Evolutionary conservation across 345 rosid genomes (phyloP).

Genomic region (Pugionium dolabratum): DNA sequence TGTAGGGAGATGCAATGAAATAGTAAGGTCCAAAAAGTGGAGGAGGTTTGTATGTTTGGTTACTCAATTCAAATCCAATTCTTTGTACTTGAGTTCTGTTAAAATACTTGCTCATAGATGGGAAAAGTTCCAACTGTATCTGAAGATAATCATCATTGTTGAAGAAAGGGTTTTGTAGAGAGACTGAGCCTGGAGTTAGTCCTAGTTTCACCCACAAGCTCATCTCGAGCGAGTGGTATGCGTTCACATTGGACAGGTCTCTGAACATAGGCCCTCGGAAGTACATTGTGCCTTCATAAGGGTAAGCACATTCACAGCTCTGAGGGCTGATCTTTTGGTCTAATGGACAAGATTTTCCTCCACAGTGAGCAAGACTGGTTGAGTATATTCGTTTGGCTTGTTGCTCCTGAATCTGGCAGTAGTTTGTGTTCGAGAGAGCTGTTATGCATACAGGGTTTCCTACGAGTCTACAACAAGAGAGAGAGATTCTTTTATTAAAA

Average conservation of each 20-base stretch:
- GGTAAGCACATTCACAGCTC: slow-evolving; percentile 86
- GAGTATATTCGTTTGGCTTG: slow-evolving; percentile 58
- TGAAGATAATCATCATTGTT: slow-evolving; percentile 87
- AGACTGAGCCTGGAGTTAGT: slow-evolving; percentile 83
- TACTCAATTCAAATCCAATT: slow-evolving; percentile 79
- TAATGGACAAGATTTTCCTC: slow-evolving; percentile 53
- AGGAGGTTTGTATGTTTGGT: slow-evolving; percentile 90
- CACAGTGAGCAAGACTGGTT: slow-evolving; percentile 76
- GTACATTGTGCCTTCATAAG: slow-evolving; percentile 81
- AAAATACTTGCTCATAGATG: slow-evolving; percentile 57
- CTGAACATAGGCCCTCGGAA: slow-evolving; percentile 80
- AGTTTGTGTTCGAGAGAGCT: slow-evolving; percentile 60
- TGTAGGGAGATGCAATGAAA: slow-evolving; percentile 82
- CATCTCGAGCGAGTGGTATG: slow-evolving; percentile 78
- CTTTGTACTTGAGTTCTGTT: slow-evolving; percentile 63
- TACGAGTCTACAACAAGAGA: slow-evolving; percentile 57
- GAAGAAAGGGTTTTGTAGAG: slow-evolving; percentile 80
- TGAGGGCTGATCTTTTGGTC: slow-evolving; percentile 90
- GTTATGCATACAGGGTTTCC: slow-evolving; percentile 86
- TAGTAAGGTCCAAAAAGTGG: slow-evolving; percentile 79
- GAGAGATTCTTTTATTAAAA: slow-evolving; percentile 21
- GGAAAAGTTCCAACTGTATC: slow-evolving; percentile 76
- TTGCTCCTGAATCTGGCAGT: slow-evolving; percentile 71
- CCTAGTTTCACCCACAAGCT: slow-evolving; percentile 71
- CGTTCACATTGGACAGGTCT: slow-evolving; percentile 56